Evolutionary conservation across 2,329 filamentous ascomycete genomes (phyloP), one percentile per base, ranked within the genome.

Genomic region (Thermomyces lanuginosus): DNA sequence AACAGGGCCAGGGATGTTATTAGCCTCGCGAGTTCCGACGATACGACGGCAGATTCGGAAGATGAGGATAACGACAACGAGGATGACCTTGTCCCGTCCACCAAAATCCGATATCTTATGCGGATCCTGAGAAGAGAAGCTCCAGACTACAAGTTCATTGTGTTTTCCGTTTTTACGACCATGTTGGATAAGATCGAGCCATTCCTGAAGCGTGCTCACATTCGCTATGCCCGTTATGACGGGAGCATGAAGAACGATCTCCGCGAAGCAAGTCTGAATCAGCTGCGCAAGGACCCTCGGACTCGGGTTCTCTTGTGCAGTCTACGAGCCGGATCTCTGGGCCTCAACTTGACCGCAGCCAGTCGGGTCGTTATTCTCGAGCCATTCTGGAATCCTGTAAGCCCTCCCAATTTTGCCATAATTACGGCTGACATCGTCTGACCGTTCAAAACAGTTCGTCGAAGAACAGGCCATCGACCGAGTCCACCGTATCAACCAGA

Each of bases 401-500:
- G 69, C 60, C 14, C 2, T 2, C 25, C 11, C 14, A 14, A 3
- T 20, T 20, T 12, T 17, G 9, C 15, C 15, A 4, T 4, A 16
- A 19, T 10, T 7, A 28, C 23, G 17, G 24, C 5, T 12, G 13
- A 3, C 23, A 19, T 22, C 14, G 5, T 2, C 40, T 43, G 40
- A 20, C 8, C 8, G 8, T 23, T 24, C 12, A 10, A 8, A 11
- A 17, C 40, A 80, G 69, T 98, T 98, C 46, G 82, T 98, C 17
- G 89, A 98, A 60, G 89, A 98, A 51, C 89, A 98, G 62, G 89
- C 89, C 25, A 98, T 98, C 41, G 89, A 98, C 53, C 82, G 89
- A 29, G 89, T 98, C 14, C 89, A 98, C 49, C 82, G 89, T n/a
- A 75, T 98, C 28, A 95, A 92, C 21, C 89, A 98, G 55, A 93